Percentiles rank a stretch among this genome's conserved stretches.
These are phyloP conservation scores for Plasmodium falciparum DNA, from an alignment of 169 alveolate species.

Conservation along the genomic window DNA sequence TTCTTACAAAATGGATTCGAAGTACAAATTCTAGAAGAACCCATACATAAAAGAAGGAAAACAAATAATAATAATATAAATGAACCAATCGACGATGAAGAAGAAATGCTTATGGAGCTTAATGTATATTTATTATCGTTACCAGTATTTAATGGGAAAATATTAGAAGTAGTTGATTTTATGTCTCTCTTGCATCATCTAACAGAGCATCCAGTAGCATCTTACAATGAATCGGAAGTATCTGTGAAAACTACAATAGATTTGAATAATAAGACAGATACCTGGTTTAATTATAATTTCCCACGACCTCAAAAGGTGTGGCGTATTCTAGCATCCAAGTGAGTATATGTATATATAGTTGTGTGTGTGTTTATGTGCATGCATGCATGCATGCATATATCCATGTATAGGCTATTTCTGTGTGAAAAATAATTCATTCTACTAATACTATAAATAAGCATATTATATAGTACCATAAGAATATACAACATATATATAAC, in stretches of 20 bases:
- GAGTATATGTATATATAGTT: slow-evolving; percentile 81
- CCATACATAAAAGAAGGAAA: slow-evolving; percentile 32
- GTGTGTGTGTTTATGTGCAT: slow-evolving; percentile 9
- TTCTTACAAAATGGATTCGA: slow-evolving; percentile 91
- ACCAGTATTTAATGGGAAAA: slow-evolving; percentile 76
- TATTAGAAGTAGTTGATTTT: slow-evolving; percentile 68
- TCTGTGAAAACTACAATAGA: slow-evolving; percentile 13
- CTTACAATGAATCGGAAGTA: slow-evolving; percentile 4
- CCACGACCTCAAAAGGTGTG: slow-evolving; percentile 79
- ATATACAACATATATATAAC: background rate
- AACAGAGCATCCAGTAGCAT: slow-evolving; percentile 38
- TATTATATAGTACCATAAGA: too few species aligned
- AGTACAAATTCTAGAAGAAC: slow-evolving; percentile 69
- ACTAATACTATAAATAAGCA: background rate
- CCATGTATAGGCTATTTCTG: slow-evolving; percentile 88
- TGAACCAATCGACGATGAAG: slow-evolving; percentile 2
- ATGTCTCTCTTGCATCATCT: slow-evolving; percentile 64
- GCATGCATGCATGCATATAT: slow-evolving; percentile 70
- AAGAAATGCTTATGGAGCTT: slow-evolving; percentile 31
- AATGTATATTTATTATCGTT: slow-evolving; percentile 78
- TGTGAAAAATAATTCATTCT: background rate
- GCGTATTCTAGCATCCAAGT: slow-evolving; percentile 77
- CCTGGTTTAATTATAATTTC: slow-evolving; percentile 55
- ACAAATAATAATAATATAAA: background rate
- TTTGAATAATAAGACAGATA: slow-evolving; percentile 21